Evolutionary conservation across 2,329 filamentous ascomycete genomes (phyloP).

Genomic region (Dryadomyces sulphureus): DNA sequence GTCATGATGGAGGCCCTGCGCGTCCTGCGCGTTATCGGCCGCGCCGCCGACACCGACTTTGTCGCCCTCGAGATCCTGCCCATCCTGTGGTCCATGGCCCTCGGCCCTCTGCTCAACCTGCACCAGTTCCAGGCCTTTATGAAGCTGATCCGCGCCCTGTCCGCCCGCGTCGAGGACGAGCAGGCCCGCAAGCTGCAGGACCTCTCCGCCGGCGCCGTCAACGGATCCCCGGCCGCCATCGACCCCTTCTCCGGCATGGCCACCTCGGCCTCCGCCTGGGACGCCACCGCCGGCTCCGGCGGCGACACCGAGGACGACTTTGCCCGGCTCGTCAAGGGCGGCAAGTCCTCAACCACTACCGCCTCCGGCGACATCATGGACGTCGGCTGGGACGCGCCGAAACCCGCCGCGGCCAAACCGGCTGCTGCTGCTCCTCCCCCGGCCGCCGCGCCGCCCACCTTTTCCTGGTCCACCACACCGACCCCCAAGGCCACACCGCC

Average conservation of each 20-base stretch:
- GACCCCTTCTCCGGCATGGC: constrained; percentile 61
- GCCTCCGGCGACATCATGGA: constrained; percentile 6
- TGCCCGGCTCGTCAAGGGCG: constrained; percentile 76
- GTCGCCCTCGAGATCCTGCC: constrained; percentile 84
- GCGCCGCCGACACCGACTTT: constrained; percentile 74
- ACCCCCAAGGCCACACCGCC: constrained; percentile 15
- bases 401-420: constrained; percentile 14
- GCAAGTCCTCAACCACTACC: background rate
- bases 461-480: constrained; percentile 50
- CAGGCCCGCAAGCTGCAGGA: constrained; percentile 82
- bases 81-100: constrained; percentile 77
- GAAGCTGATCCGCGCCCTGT: constrained; percentile 70
- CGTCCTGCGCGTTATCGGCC: constrained; percentile 72
- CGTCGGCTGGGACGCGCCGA: constrained; percentile 5
- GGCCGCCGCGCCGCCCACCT: constrained; percentile 29
- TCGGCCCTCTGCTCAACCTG: constrained; percentile 78
- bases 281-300: constrained; percentile 27
- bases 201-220: constrained; percentile 31
- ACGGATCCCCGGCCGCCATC: constrained; percentile 26
- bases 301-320: constrained; percentile 56
- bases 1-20: constrained; percentile 90
- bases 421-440: constrained; percentile 15
- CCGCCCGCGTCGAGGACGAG: constrained; percentile 70
- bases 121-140: constrained; percentile 84
- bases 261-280: constrained; percentile 28